Evolutionary conservation across 345 rosid genomes (phyloP).

Genomic region (Gossypium raimondii): DNA sequence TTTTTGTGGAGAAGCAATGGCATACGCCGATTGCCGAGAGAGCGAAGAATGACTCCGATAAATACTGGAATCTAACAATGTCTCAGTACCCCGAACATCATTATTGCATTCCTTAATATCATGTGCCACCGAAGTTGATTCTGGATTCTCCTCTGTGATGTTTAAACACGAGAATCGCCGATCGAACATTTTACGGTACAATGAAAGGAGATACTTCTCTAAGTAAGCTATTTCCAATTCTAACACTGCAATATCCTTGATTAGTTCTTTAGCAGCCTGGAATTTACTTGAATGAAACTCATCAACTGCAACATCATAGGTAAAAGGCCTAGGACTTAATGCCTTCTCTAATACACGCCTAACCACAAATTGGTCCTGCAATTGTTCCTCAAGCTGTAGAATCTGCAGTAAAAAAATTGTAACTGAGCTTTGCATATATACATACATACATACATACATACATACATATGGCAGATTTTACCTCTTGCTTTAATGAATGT

Average conservation of each 20-base stretch:
- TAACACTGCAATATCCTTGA: constrained; percentile 60
- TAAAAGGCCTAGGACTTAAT: constrained; percentile 34
- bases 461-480: constrained; percentile 10
- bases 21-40: constrained; percentile 54
- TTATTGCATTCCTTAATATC: constrained; percentile 29
- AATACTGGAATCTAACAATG: constrained; percentile 45
- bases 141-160: constrained; percentile 17
- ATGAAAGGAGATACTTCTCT: constrained; percentile 69
- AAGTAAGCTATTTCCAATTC: constrained; percentile 66
- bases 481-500: constrained; percentile 56
- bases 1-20: constrained; percentile 35
- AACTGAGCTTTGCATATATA: not conserved
- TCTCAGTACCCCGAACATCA: constrained; percentile 22
- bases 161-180: constrained; percentile 21
- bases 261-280: constrained; percentile 64
- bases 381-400: constrained; percentile 44
- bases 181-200: constrained; percentile 53
- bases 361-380: constrained; percentile 44
- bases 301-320: not conserved
- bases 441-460: not conserved
- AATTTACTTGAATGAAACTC: constrained; percentile 2
- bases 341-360: constrained; percentile 56
- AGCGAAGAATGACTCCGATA: constrained; percentile 67
- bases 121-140: constrained; percentile 9
- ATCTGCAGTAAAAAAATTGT: constrained; percentile 33